Base-by-base conservation (phyloP, 192 early-diverging fungal genomes). In the Martensiomyces pterosporus region DNA sequence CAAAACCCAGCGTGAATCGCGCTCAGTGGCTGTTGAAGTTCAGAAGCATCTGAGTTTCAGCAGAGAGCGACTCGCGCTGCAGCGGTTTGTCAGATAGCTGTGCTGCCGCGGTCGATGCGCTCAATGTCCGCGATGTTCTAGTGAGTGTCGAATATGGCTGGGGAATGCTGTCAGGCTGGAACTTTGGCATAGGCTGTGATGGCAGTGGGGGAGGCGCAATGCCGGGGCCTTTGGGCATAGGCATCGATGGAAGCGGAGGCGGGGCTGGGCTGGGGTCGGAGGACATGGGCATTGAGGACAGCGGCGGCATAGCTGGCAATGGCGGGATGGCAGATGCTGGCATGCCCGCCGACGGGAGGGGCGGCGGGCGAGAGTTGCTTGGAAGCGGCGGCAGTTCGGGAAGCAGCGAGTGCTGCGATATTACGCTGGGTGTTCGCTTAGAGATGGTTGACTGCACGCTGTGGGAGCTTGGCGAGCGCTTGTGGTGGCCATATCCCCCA, bases 11-110 rank as follows among this genome's bases (percentile, higher is more conserved):
- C n/a, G n/a, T n/a, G n/a, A n/a, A n/a, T n/a, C n/a, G n/a, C n/a
- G n/a, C n/a, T n/a, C n/a, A n/a, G n/a, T n/a, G n/a, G n/a, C n/a
- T 32, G 29, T 64, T 54, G 57, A 73, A 73, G 43, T 41, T 65
- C 16, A 73, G 54, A 38, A 73, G 57, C 69, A 73, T 73, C 24
- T 61, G 69, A 1, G 60, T 59, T 23, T 73, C 69, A 8, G 69
- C 57, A 13, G 62, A n/a, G n/a, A n/a, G n/a, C n/a, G n/a, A n/a
- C n/a, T n/a, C n/a, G n/a, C n/a, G n/a, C n/a, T n/a, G n/a, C n/a
- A n/a, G n/a, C n/a, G n/a, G n/a, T n/a, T n/a, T n/a, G n/a, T n/a
- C n/a, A n/a, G n/a, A n/a, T n/a, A n/a, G n/a, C n/a, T n/a, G n/a
- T n/a, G n/a, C n/a, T n/a, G n/a, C n/a, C n/a, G n/a, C n/a, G n/a